phyloP scores from a whole-genome alignment of 805 yeast genomes.

The Starmerella kuoi region DNA sequence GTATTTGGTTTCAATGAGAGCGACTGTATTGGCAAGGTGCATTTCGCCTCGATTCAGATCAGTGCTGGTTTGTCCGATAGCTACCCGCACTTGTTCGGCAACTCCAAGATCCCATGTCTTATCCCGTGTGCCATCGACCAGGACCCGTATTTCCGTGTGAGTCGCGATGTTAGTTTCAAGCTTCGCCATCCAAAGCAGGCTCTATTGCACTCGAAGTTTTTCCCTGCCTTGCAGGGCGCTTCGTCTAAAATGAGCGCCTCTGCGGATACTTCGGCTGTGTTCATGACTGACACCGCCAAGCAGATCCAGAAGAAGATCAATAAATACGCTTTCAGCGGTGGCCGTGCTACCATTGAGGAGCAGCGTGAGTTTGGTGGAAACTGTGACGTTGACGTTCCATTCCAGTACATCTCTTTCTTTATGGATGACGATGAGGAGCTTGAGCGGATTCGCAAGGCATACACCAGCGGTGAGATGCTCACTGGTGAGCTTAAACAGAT shows the following conservation, averaged over 20 bases:
- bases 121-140: slow-evolving; percentile 99
- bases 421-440: slow-evolving; percentile 76
- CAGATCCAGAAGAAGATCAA: slow-evolving; percentile 89
- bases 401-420: slow-evolving; percentile 83
- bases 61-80: slow-evolving; percentile 93
- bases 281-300: slow-evolving; percentile 88
- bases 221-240: slow-evolving; percentile 97
- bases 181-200: slow-evolving; percentile 84
- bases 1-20: slow-evolving; percentile 93
- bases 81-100: slow-evolving; percentile 85
- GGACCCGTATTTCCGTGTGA: slow-evolving; percentile 95
- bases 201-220: slow-evolving; percentile 83
- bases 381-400: slow-evolving; percentile 91
- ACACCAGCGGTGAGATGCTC: slow-evolving; percentile 67
- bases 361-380: slow-evolving; percentile 86
- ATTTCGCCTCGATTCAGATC: slow-evolving; percentile 92
- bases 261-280: slow-evolving; percentile 81
- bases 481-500: slow-evolving; percentile 89
- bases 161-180: slow-evolving; percentile 94
- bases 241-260: slow-evolving; percentile 95
- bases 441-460: slow-evolving; percentile 46
- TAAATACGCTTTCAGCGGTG: slow-evolving; percentile 94
- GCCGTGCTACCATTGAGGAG: slow-evolving; percentile 74
- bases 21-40: slow-evolving; percentile 87
- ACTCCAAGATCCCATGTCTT: slow-evolving; percentile 84